A percentile compares a stretch with the other conserved stretches of the same genome.
phyloP scores from a whole-genome alignment of 345 rosid species.

The Cochlearia excelsa region DNA sequence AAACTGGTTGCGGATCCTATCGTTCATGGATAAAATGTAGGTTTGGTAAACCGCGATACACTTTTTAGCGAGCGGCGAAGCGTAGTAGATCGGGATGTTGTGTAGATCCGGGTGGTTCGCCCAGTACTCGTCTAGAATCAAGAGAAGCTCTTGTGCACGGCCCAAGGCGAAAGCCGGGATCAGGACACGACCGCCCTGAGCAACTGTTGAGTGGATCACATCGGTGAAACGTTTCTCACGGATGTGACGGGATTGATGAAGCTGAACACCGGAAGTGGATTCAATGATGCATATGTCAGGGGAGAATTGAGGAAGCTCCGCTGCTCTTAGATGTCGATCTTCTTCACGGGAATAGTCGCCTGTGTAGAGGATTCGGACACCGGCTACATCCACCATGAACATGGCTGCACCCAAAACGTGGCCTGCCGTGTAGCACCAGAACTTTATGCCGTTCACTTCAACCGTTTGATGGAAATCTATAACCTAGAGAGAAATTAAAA shows the following conservation, averaged over 20 bases:
- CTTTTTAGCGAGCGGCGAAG: conserved; percentile 93
- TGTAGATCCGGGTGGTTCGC: conserved; percentile 81
- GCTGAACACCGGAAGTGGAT: conserved; percentile 95
- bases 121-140: conserved; percentile 92
- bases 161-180: conserved; percentile 82
- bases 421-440: conserved; percentile 99
- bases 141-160: conserved; percentile 78
- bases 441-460: conserved; percentile 85
- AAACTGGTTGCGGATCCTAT: conserved; percentile 86
- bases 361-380: conserved; percentile 87
- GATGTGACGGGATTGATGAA: conserved; percentile 81
- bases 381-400: conserved; percentile 97
- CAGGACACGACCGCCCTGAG: conserved; percentile 91
- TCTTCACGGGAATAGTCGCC: conserved; percentile 97
- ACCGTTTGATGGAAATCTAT: conserved; percentile 91
- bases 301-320: conserved; percentile 94
- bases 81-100: conserved; percentile 87
- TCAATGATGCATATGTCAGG: conserved; percentile 94
- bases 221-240: conserved; percentile 96
- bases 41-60: conserved; percentile 97
- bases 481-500: conserved; percentile 26
- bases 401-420: conserved; percentile 98
- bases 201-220: conserved; percentile 75
- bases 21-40: conserved; percentile 91
- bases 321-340: conserved; percentile 90